A percentile compares a stretch with the other conserved stretches of the same genome.
Evolutionary conservation across 192 early-diverging fungal species (phyloP).

Genomic region (Chytriomyces sp.): DNA sequence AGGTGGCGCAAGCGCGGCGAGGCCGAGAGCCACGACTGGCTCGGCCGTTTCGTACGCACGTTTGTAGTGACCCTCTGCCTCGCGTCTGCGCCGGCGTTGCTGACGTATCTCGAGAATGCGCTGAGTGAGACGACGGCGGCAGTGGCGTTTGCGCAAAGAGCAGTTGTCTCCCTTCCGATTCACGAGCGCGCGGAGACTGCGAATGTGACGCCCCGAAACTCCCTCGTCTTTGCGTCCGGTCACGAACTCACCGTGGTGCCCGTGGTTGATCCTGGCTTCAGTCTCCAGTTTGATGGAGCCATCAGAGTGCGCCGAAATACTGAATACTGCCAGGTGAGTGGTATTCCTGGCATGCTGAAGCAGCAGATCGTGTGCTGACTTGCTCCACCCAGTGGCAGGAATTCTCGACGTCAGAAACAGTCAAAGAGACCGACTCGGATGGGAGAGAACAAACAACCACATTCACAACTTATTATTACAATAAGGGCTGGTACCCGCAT

Average conservation of each 20-base stretch:
- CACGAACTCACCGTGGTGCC: conserved; percentile 4
- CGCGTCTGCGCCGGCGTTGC: conserved; percentile 3
- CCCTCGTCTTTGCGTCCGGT: conserved; percentile 19
- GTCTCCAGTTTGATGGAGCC: conserved; percentile 13
- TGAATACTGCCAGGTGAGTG: conserved; percentile 35
- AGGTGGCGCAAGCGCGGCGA: no score
- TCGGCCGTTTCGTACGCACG: no score
- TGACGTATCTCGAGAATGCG: conserved; percentile 17
- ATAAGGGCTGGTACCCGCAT: conserved; percentile 30
- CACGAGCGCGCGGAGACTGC: not conserved
- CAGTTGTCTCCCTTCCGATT: not conserved
- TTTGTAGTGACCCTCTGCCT: no score
- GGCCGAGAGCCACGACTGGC: no score
- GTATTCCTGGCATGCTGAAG: not conserved
- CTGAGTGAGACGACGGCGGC: not conserved
- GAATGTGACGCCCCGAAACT: not conserved
- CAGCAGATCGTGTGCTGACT: not conserved
- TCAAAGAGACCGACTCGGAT: conserved; percentile 9
- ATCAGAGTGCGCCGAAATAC: conserved; percentile 9
- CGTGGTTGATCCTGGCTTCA: conserved; percentile 14
- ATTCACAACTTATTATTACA: conserved; percentile 33
- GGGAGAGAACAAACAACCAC: conserved; percentile 29
- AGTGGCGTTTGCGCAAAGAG: not conserved
- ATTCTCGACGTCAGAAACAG: conserved; percentile 13
- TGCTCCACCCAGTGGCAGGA: conserved; percentile 37